Evolutionary conservation across 805 yeast species (phyloP).

Genomic region (Pichia pseudocactophila): DNA sequence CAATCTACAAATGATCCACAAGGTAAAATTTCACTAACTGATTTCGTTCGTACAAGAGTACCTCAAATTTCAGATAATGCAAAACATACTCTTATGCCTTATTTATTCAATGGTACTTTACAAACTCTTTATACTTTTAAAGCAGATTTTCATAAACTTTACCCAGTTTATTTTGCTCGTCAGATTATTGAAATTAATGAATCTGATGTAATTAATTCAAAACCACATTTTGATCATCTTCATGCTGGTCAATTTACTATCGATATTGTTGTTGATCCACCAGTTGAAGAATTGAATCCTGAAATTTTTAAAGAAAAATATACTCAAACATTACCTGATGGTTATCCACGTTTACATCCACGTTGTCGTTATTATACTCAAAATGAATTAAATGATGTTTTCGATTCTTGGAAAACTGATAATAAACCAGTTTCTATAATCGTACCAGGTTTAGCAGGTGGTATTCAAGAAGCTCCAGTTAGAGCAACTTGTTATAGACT

Average conservation of each 20-base stretch:
- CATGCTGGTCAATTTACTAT: conserved; percentile 36
- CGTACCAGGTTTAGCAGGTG: conserved; percentile 71
- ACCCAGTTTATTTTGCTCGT: conserved; percentile 39
- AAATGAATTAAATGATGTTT: conserved; percentile 30
- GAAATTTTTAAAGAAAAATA: conserved; percentile 24
- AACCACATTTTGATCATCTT: conserved; percentile 15
- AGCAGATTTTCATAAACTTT: conserved; percentile 33
- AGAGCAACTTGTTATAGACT: conserved; percentile 43
- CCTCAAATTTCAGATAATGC: conserved; percentile 34
- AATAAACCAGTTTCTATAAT: conserved; percentile 52
- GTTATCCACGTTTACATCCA: conserved; percentile 55
- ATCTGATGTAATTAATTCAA: conserved; percentile 2
- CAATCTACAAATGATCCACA: conserved; percentile 1
- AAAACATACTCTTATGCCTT: conserved; percentile 37
- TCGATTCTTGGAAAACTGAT: conserved; percentile 27
- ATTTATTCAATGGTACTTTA: conserved; percentile 38
- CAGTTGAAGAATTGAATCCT: conserved; percentile 13
- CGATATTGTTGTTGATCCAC: conserved; percentile 36
- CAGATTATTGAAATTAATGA: conserved; percentile 30
- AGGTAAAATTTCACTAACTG: conserved; percentile 21
- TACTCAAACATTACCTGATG: conserved; percentile 38
- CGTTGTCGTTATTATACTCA: conserved; percentile 54
- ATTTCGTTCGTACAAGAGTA: conserved; percentile 30
- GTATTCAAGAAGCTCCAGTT: conserved; percentile 67
- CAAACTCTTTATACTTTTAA: conserved; percentile 43